Conservation (phyloP, 768 basidiomycete species). For the Tulasnella sp. region DNA sequence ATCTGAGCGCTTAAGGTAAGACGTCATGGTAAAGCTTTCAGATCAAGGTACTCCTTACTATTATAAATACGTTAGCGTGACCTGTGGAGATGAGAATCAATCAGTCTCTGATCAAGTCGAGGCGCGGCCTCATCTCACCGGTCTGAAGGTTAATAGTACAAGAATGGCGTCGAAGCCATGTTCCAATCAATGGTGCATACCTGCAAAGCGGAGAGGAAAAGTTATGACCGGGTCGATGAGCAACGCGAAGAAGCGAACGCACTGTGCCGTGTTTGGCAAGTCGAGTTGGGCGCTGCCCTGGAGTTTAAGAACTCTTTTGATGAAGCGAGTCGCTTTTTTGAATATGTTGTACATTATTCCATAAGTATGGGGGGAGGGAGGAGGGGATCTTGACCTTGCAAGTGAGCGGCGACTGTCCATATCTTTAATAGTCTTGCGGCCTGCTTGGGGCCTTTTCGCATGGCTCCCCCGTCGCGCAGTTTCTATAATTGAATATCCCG, state of each 20-base stretch:
- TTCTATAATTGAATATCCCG: too few relatives aligned
- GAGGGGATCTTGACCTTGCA: too few relatives aligned
- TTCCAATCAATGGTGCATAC: neutral
- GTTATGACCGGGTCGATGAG: neutral
- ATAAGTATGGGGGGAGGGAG: too few relatives aligned
- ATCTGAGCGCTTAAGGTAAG: neutral
- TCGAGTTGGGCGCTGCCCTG: neutral
- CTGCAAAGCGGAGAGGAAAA: neutral
- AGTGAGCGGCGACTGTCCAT: too few relatives aligned
- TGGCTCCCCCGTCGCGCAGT: too few relatives aligned
- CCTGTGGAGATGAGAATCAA: neutral
- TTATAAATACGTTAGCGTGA: neutral
- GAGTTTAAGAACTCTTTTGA: too few relatives aligned
- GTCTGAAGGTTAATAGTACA: neutral
- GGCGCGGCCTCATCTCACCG: neutral
- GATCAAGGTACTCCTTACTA: neutral
- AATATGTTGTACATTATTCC: too few relatives aligned
- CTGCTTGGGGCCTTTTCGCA: too few relatives aligned
- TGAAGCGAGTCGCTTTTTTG: too few relatives aligned
- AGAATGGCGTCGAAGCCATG: neutral
- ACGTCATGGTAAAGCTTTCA: neutral
- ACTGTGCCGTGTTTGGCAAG: neutral
- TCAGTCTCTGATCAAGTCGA: neutral
- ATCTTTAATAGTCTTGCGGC: too few relatives aligned
- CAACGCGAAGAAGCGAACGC: neutral